Conservation (phyloP, 164 flowering plant genomes). For the Saururus chinensis region DNA sequence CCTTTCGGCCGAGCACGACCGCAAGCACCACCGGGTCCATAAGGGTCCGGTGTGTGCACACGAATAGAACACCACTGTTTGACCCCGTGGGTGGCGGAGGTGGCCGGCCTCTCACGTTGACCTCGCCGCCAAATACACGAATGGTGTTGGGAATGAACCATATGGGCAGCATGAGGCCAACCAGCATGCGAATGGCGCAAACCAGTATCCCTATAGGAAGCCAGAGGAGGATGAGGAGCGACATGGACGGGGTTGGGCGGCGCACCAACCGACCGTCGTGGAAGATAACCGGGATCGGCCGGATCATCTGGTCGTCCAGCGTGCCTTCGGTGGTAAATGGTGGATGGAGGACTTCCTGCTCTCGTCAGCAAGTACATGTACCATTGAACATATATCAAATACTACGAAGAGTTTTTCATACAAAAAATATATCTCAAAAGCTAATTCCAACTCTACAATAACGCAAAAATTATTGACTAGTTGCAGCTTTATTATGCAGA, state of each 20-base stretch:
- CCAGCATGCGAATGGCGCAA: slow-evolving; percentile 40
- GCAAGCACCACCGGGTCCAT: slow-evolving; percentile 96
- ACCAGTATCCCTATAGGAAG: slow-evolving; percentile 68
- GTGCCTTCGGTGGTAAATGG: slow-evolving; percentile 24
- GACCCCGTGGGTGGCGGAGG: slow-evolving; percentile 45
- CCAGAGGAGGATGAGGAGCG: slow-evolving; percentile 81
- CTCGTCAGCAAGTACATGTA: background rate
- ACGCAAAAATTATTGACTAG: no score
- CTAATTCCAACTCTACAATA: background rate
- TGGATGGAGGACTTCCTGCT: slow-evolving; percentile 50
- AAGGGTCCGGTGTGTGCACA: slow-evolving; percentile 86
- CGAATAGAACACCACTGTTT: slow-evolving; percentile 66
- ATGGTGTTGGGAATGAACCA: slow-evolving; percentile 39
- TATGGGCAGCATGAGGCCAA: slow-evolving; percentile 55
- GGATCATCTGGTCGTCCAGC: slow-evolving; percentile 19
- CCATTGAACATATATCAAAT: background rate
- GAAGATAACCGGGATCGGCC: slow-evolving; percentile 83
- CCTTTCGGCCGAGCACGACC: slow-evolving; percentile 45
- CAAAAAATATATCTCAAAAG: background rate
- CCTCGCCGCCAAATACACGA: slow-evolving; percentile 41
- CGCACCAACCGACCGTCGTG: slow-evolving; percentile 88
- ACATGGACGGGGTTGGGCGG: slow-evolving; percentile 64
- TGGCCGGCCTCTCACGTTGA: slow-evolving; percentile 65
- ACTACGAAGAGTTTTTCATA: no score
- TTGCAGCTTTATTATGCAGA: background rate